phyloP scores from a whole-genome alignment of 768 basidiomycete genomes.

The Rhodocollybia butyracea region DNA sequence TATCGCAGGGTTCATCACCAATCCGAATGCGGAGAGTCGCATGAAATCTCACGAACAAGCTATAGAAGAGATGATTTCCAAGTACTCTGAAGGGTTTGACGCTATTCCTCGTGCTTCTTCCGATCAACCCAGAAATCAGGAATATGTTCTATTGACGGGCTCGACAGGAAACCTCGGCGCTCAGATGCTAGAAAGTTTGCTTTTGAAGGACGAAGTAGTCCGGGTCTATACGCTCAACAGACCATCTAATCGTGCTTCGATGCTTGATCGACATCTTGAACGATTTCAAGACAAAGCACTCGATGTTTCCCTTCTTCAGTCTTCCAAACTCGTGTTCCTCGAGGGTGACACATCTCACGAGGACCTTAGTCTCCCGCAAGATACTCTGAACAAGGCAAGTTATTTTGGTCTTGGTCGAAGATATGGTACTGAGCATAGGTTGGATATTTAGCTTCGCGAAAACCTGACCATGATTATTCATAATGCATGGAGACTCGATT shows the following conservation, averaged over 20 bases:
- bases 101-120: background rate
- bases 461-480: slow-evolving; percentile 24
- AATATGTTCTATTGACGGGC: slow-evolving; percentile 33
- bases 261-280: slow-evolving; percentile 13
- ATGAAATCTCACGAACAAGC: background rate
- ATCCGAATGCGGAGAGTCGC: background rate
- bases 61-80: background rate
- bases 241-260: background rate
- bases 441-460: background rate
- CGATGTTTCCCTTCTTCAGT: slow-evolving; percentile 12
- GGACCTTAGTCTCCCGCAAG: slow-evolving; percentile 9
- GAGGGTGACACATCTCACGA: slow-evolving; percentile 15
- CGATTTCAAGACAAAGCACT: slow-evolving; percentile 17
- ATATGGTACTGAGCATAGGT: too few species aligned
- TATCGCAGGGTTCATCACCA: background rate
- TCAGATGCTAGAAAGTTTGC: slow-evolving; percentile 28
- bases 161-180: too few species aligned
- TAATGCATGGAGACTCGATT: slow-evolving; percentile 37
- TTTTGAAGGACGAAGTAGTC: slow-evolving; percentile 12
- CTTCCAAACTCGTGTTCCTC: slow-evolving; percentile 8
- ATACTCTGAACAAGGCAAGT: slow-evolving; percentile 16
- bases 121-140: slow-evolving; percentile 9
- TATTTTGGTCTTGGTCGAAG: too few species aligned
- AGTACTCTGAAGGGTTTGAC: background rate
- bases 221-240: slow-evolving; percentile 22